Base-by-base conservation (phyloP, 2,329 filamentous ascomycete genomes). In the Ophiostoma perfectum region DNA sequence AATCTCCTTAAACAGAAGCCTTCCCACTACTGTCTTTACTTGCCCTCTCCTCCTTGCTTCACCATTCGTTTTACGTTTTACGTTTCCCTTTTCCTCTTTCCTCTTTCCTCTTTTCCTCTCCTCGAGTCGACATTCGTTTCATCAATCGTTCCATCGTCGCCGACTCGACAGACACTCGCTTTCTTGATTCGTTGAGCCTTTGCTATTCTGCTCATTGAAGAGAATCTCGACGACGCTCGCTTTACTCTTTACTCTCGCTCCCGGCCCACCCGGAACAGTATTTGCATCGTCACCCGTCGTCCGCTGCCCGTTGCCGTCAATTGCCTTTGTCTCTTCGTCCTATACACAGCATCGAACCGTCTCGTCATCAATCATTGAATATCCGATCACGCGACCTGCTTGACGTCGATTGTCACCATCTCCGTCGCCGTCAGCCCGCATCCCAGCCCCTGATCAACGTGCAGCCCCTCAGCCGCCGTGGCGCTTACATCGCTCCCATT, bases 91-190 rank as follows among this genome's bases (percentile, higher is more conserved):
- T 3, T 60, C 38, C 1, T 39, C 11, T 60, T 60, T 38, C 38
- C 11, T 14, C 14, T 14, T 38, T 11, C 38, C 27, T 11, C 27
- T 39, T 3, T 52, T 16, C 5, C 38, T 36, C 12, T 12, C 7
- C 5, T 39, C 11, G 27, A 12, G 9, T 38, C 27, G 9, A 38
- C 55, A 60, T 36, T 38, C 55, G 27, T 38, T 60, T 55, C 5
- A 27, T 55, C 49, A 52, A 52, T 11, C n/a, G 49, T 55, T 55
- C 49, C 18, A 55, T 27, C 49, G n/a, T 27, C n/a, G 18, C 18
- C 55, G 55, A 36, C 55, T 60, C 55, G 55, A 60, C 55, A 60
- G 9, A 36, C 55, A 60, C 38, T 60, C 55, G 55, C 55, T 60
- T 58, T 52, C 49, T 60, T 38, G 52, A 58, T 58, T 60, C 27